Conservation (phyloP, 2,329 filamentous ascomycete species). For the Lasiodiplodia citricola region DNA sequence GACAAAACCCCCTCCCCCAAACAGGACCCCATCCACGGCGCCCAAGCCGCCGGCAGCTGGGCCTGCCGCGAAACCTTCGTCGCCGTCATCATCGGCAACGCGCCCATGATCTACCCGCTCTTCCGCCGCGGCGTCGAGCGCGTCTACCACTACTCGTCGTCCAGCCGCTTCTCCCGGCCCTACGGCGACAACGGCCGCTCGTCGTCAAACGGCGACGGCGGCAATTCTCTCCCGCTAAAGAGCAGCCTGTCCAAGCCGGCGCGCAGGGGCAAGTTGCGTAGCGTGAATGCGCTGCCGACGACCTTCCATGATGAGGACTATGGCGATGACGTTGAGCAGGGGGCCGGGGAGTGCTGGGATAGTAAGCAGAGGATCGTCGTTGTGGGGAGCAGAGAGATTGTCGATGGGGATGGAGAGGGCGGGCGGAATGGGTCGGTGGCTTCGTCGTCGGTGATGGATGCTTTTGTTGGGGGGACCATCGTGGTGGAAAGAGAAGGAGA, state of each 20-base stretch:
- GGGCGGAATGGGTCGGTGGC: not conserved
- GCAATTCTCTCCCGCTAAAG: not conserved
- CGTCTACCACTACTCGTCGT: not conserved
- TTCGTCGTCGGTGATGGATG: not conserved
- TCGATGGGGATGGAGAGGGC: not conserved
- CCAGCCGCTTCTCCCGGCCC: not conserved
- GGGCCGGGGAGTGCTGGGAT: not conserved
- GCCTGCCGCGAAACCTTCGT: slow-evolving; percentile 54
- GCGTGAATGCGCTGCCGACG: slow-evolving; percentile 1
- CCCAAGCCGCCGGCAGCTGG: slow-evolving; percentile 51
- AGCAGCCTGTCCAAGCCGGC: slow-evolving; percentile 1
- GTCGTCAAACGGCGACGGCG: not conserved
- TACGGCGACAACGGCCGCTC: not conserved
- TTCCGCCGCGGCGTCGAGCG: slow-evolving; percentile 9
- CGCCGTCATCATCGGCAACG: slow-evolving; percentile 51
- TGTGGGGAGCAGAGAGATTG: not conserved
- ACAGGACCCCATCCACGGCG: slow-evolving; percentile 46
- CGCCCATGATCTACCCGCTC: slow-evolving; percentile 46
- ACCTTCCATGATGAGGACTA: not conserved
- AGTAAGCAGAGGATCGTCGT: slow-evolving; percentile 3
- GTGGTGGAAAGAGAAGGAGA: not conserved
- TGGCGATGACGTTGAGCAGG: not conserved
- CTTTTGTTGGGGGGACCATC: not conserved
- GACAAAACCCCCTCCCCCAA: too few relatives aligned
- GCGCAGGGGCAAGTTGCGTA: not conserved